These are phyloP conservation scores for Cyclotella sp. DNA, from an alignment of 108 stramenopile species.

Conservation along the genomic window DNA sequence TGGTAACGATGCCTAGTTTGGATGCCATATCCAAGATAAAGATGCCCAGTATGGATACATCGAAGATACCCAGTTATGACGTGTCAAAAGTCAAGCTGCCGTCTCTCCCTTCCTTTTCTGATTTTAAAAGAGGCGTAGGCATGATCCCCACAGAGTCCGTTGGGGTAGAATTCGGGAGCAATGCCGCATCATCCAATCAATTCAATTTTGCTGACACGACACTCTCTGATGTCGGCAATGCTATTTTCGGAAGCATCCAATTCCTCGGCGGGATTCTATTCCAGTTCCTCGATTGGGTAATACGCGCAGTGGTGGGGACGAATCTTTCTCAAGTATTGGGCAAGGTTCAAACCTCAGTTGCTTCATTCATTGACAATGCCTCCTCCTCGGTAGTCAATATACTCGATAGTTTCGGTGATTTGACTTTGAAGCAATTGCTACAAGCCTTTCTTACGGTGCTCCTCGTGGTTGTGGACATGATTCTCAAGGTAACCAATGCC, in stretches of 20 bases:
- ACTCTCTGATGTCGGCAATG: conserved; percentile 37
- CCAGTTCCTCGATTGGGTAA: conserved; percentile 27
- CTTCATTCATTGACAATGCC: conserved; percentile 28
- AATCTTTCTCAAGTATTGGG: conserved; percentile 19
- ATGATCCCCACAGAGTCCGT: not conserved
- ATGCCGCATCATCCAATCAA: conserved; percentile 8
- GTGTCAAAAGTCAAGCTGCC: not conserved
- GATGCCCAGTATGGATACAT: not conserved
- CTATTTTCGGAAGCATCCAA: conserved; percentile 20
- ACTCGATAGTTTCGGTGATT: conserved; percentile 25
- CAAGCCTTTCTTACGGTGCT: conserved; percentile 30
- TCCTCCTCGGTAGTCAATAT: conserved; percentile 19
- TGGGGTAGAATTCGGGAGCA: not conserved
- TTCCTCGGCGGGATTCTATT: conserved; percentile 32
- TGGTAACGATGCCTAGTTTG: not conserved
- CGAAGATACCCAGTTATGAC: conserved; percentile 9
- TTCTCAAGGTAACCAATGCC: conserved; percentile 41
- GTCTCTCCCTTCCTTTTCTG: not conserved
- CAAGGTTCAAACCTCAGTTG: conserved; percentile 27
- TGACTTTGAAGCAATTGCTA: conserved; percentile 39
- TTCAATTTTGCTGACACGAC: conserved; percentile 25
- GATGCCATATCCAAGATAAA: too few species aligned
- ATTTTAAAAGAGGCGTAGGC: conserved; percentile 1
- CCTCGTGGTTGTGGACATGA: conserved; percentile 36
- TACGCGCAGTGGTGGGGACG: conserved; percentile 27